These are phyloP conservation scores for Hanseniaspora pseudoguilliermondii DNA, from an alignment of 805 yeast genomes.

Conservation along the genomic window DNA sequence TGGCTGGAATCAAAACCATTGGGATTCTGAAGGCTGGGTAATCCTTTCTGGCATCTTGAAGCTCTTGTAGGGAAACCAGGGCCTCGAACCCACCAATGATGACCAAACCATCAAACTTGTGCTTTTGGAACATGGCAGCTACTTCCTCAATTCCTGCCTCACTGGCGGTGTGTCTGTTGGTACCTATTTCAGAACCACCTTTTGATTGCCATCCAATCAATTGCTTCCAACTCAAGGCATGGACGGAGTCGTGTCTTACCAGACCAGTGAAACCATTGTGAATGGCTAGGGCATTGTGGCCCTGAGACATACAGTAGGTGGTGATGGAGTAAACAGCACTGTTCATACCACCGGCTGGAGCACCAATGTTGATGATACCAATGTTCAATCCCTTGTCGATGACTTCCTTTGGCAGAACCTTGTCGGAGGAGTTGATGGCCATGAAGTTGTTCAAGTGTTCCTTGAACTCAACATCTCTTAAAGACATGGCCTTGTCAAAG, in stretches of 20 bases:
- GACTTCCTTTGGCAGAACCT: slow-evolving; percentile 44
- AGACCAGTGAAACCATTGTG: slow-evolving; percentile 66
- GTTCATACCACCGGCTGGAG: slow-evolving; percentile 69
- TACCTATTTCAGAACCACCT: slow-evolving; percentile 77
- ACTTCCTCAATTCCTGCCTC: slow-evolving; percentile 56
- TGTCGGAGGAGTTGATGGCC: slow-evolving; percentile 55
- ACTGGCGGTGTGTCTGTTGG: slow-evolving; percentile 58
- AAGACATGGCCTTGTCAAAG: slow-evolving; percentile 73
- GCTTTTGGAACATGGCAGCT: slow-evolving; percentile 60
- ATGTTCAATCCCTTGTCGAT: slow-evolving; percentile 44
- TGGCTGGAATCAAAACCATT: slow-evolving; percentile 85
- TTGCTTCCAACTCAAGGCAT: slow-evolving; percentile 51
- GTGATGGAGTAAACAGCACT: slow-evolving; percentile 68
- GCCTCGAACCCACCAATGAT: slow-evolving; percentile 78
- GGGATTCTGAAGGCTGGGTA: slow-evolving; percentile 86
- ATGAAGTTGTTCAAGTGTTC: slow-evolving; percentile 67
- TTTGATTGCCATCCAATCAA: slow-evolving; percentile 59
- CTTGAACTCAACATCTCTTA: slow-evolving; percentile 78
- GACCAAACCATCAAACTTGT: slow-evolving; percentile 55
- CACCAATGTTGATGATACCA: slow-evolving; percentile 66
- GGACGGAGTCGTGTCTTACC: slow-evolving; percentile 48
- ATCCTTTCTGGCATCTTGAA: slow-evolving; percentile 44
- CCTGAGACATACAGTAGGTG: slow-evolving; percentile 59
- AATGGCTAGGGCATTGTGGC: slow-evolving; percentile 60
- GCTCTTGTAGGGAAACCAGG: slow-evolving; percentile 54